A percentile compares a stretch with the other conserved stretches of the same genome.
phyloP scores from a whole-genome alignment of 169 alveolate species.

The Plasmodium cynomolgi region DNA sequence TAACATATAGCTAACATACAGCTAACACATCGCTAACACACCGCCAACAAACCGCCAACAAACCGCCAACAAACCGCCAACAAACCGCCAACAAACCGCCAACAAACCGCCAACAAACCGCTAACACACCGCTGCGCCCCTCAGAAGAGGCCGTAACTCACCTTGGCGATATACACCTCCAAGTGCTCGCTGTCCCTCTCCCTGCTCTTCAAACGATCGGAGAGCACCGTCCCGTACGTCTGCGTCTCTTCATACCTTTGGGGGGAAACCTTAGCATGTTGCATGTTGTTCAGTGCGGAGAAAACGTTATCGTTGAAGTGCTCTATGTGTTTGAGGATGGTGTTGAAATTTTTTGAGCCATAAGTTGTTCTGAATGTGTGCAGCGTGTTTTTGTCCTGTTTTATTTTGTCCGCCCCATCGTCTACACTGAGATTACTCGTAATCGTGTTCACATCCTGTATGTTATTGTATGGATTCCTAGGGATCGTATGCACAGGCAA shows the following conservation, averaged over 20 bases:
- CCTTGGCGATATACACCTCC: slow-evolving; percentile 50
- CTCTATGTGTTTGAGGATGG: slow-evolving; percentile 33
- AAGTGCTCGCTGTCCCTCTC: slow-evolving; percentile 43
- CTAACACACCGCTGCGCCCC: not conserved
- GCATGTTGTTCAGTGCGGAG: slow-evolving; percentile 55
- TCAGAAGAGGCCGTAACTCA: slow-evolving; percentile 40
- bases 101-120: not conserved
- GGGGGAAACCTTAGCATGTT: slow-evolving; percentile 12
- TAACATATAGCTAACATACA: too few relatives aligned
- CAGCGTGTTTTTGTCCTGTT: slow-evolving; percentile 13
- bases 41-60: too few relatives aligned
- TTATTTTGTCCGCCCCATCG: slow-evolving; percentile 24
- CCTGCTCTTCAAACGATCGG: slow-evolving; percentile 51
- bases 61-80: too few relatives aligned
- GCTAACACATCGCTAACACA: too few relatives aligned
- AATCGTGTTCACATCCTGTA: slow-evolving; percentile 29
- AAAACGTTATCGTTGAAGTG: slow-evolving; percentile 21
- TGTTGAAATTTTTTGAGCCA: not conserved
- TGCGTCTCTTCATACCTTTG: slow-evolving; percentile 10
- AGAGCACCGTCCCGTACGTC: slow-evolving; percentile 38
- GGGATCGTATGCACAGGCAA: slow-evolving; percentile 73
- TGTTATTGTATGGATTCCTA: slow-evolving; percentile 46
- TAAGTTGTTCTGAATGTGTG: not conserved
- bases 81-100: not conserved
- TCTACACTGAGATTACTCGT: slow-evolving; percentile 54